These are phyloP conservation scores for Hypoxylon rickii DNA, from an alignment of 495 filamentous ascomycete species.

Conservation along the genomic window DNA sequence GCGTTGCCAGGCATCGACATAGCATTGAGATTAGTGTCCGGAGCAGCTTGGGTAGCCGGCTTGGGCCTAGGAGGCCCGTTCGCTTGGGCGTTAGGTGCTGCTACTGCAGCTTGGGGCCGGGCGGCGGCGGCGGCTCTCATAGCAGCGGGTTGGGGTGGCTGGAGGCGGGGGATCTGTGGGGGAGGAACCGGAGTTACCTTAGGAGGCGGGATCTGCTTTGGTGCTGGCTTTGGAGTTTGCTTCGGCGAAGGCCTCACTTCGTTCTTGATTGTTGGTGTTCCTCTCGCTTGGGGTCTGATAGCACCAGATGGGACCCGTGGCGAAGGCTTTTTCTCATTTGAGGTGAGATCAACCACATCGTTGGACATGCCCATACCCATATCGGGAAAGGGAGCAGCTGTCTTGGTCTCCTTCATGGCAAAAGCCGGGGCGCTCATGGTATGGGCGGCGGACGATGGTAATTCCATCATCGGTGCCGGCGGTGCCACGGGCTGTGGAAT, in stretches of 20 bases:
- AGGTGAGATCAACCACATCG: slow-evolving; percentile 35
- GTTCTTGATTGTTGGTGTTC: slow-evolving; percentile 9
- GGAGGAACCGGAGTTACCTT: slow-evolving; percentile 44
- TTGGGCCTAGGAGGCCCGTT: slow-evolving; percentile 15
- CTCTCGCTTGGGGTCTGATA: slow-evolving; percentile 21
- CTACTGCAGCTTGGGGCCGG: slow-evolving; percentile 19
- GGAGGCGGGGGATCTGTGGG: slow-evolving; percentile 42
- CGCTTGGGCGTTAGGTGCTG: slow-evolving; percentile 7
- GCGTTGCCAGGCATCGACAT: slow-evolving; percentile 23
- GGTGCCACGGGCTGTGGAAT: slow-evolving; percentile 39
- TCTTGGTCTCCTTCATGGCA: slow-evolving; percentile 40
- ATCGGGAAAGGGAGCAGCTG: slow-evolving; percentile 53
- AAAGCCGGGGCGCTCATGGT: slow-evolving; percentile 19
- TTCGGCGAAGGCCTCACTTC: slow-evolving; percentile 37
- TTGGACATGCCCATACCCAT: slow-evolving; percentile 46
- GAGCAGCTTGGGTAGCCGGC: slow-evolving; percentile 17
- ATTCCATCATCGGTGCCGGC: slow-evolving; percentile 46
- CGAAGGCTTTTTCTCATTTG: slow-evolving; percentile 34
- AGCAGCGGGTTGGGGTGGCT: slow-evolving; percentile 19
- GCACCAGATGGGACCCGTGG: slow-evolving; percentile 22
- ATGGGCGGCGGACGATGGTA: slow-evolving; percentile 33
- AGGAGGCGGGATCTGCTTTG: slow-evolving; percentile 26
- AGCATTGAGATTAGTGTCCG: slow-evolving; percentile 19
- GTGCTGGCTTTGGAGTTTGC: slow-evolving; percentile 29
- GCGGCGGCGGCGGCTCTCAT: slow-evolving; percentile 15